phyloP scores from a whole-genome alignment of 805 yeast species.

The Candida endomychidarum region DNA sequence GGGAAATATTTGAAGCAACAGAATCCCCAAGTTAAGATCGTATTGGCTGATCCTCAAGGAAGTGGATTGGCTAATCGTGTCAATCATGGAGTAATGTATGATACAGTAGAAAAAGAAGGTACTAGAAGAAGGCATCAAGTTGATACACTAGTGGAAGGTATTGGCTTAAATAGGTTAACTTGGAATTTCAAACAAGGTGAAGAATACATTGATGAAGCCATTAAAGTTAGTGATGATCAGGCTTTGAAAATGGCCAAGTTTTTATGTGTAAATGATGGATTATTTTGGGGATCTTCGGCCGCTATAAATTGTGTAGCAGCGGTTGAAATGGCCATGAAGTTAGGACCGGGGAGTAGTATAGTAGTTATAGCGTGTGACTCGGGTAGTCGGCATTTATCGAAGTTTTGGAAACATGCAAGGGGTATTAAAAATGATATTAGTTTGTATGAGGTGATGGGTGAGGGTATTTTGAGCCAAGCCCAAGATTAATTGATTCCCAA shows the following conservation, averaged over 20 bases:
- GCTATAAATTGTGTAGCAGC: slow-evolving; percentile 95
- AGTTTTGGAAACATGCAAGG: slow-evolving; percentile 81
- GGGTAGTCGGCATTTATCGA: slow-evolving; percentile 85
- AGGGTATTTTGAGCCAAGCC: no score
- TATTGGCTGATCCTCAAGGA: slow-evolving; percentile 95
- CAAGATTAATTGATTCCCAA: no score
- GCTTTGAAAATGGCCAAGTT: slow-evolving; percentile 88
- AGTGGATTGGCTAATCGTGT: slow-evolving; percentile 85
- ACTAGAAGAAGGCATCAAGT: slow-evolving; percentile 94
- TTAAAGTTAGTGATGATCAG: slow-evolving; percentile 75
- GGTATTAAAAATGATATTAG: slow-evolving; percentile 35
- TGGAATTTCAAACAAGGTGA: slow-evolving; percentile 77
- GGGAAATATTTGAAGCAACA: slow-evolving; percentile 74
- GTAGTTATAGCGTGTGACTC: slow-evolving; percentile 91
- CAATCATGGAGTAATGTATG: slow-evolving; percentile 92
- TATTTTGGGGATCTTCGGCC: slow-evolving; percentile 90
- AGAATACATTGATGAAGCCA: slow-evolving; percentile 68
- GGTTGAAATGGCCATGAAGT: slow-evolving; percentile 46
- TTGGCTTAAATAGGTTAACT: slow-evolving; percentile 86
- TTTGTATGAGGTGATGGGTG: slow-evolving; percentile 30
- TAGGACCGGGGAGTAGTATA: slow-evolving; percentile 60
- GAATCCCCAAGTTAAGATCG: slow-evolving; percentile 45
- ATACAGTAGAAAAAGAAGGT: slow-evolving; percentile 84
- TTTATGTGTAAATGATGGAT: slow-evolving; percentile 78
- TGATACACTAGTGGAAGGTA: slow-evolving; percentile 91